phyloP scores from a whole-genome alignment of 768 basidiomycete genomes.

The Tulasnella sp. region DNA sequence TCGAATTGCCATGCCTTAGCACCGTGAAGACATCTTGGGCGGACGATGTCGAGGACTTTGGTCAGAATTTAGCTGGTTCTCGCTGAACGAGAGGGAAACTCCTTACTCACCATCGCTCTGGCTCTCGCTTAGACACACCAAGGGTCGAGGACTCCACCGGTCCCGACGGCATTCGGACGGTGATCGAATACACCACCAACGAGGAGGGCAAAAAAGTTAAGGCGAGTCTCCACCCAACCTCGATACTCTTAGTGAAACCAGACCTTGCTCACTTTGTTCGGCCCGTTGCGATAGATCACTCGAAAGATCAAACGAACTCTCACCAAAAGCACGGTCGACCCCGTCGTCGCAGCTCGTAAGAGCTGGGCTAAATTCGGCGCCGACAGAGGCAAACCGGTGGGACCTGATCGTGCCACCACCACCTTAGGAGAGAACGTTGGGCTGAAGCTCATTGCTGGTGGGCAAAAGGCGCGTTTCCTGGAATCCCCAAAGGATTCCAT shows the following conservation, averaged over 20 bases:
- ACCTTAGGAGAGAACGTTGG: slow-evolving; percentile 73
- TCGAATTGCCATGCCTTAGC: neutral
- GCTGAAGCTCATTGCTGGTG: slow-evolving; percentile 50
- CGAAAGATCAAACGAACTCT: slow-evolving; percentile 77
- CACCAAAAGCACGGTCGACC: slow-evolving; percentile 89
- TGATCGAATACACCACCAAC: slow-evolving; percentile 71
- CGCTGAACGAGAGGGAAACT: neutral
- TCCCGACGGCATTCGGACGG: slow-evolving; percentile 81
- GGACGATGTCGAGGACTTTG: slow-evolving; percentile 75
- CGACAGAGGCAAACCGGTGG: slow-evolving; percentile 78
- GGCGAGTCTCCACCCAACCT: slow-evolving; percentile 34
- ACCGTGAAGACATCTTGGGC: slow-evolving; percentile 70
- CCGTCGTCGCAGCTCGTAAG: slow-evolving; percentile 86
- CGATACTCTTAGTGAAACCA: neutral
- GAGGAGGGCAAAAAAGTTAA: slow-evolving; percentile 95
- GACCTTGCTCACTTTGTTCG: neutral
- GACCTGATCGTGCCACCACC: slow-evolving; percentile 89
- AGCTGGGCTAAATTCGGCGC: slow-evolving; percentile 90
- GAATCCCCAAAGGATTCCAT: no score
- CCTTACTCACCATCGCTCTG: neutral
- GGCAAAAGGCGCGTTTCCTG: slow-evolving; percentile 50
- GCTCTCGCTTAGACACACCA: neutral
- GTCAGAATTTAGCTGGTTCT: slow-evolving; percentile 32
- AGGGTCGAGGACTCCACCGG: slow-evolving; percentile 55
- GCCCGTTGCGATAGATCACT: slow-evolving; percentile 53